phyloP scores from a whole-genome alignment of 2,329 filamentous ascomycete genomes.

The Neospermospora avenae region DNA sequence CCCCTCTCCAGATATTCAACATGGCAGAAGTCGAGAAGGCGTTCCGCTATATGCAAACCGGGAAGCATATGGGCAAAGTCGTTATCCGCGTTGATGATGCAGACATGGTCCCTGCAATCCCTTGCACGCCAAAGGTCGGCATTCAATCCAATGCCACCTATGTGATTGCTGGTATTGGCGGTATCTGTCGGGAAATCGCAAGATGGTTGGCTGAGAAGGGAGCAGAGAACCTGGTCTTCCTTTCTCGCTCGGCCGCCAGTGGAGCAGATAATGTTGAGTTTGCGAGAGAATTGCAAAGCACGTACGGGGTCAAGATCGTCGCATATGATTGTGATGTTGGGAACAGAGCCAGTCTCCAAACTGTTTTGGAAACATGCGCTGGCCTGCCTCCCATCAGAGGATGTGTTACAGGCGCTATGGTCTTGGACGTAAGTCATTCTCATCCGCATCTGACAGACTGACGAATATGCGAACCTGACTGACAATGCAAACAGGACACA shows the following conservation, averaged over 20 bases:
- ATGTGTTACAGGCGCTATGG: constrained; percentile 45
- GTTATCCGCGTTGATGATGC: constrained; percentile 10
- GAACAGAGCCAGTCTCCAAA: constrained; percentile 31
- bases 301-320: neutral
- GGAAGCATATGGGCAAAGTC: constrained; percentile 16
- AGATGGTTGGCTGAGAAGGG: constrained; percentile 20
- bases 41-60: constrained; percentile 15
- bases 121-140: neutral
- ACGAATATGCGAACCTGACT: neutral
- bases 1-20: neutral
- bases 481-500: neutral
- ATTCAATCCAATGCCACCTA: constrained; percentile 19
- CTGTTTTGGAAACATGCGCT: constrained; percentile 25
- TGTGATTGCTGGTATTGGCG: constrained; percentile 25
- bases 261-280: neutral
- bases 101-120: neutral
- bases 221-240: constrained; percentile 28
- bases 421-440: constrained; percentile 22
- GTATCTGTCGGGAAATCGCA: constrained; percentile 21
- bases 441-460: neutral
- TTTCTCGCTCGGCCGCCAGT: constrained; percentile 18
- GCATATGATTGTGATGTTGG: constrained; percentile 44
- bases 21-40: constrained; percentile 11
- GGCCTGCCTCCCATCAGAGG: constrained; percentile 20
- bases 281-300: constrained; percentile 2